Evolutionary conservation across 2,329 filamentous ascomycete species (phyloP).

Genomic region (Epichloe gansuensis): DNA sequence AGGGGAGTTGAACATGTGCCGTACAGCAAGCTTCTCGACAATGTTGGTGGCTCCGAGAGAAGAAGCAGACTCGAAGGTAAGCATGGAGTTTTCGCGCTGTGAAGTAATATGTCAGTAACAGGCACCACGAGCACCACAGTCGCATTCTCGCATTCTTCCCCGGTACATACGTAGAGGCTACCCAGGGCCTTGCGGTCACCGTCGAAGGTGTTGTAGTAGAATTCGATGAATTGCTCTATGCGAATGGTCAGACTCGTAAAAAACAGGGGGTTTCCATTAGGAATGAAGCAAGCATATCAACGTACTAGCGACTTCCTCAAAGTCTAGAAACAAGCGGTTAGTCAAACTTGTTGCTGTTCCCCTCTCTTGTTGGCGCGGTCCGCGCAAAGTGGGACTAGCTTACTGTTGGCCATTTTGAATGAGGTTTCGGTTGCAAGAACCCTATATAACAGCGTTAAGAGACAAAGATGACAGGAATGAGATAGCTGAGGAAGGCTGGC

Average conservation of each 20-base stretch:
- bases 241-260: neutral
- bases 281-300: slow-evolving; percentile 5
- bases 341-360: slow-evolving; percentile 6
- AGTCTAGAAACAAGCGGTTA: slow-evolving; percentile 21
- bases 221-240: slow-evolving; percentile 72
- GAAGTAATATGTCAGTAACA: slow-evolving; percentile 2
- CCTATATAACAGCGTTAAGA: slow-evolving; percentile 3
- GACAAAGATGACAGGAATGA: slow-evolving; percentile 1
- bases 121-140: neutral
- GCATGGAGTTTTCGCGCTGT: slow-evolving; percentile 73
- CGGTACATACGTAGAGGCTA: slow-evolving; percentile 65
- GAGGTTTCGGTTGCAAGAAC: slow-evolving; percentile 2
- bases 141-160: neutral
- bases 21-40: slow-evolving; percentile 68
- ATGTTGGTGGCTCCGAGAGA: slow-evolving; percentile 53
- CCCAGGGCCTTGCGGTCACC: slow-evolving; percentile 49
- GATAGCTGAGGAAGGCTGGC: slow-evolving; percentile 1
- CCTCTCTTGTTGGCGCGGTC: slow-evolving; percentile 6
- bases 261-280: neutral
- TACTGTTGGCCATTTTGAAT: slow-evolving; percentile 22
- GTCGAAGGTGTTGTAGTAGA: slow-evolving; percentile 89
- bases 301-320: slow-evolving; percentile 35
- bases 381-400: slow-evolving; percentile 7
- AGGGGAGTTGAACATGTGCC: slow-evolving; percentile 12
- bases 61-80: slow-evolving; percentile 74